Evolutionary conservation across 208 protist species (phyloP), one percentile per base, ranked within the genome.

Genomic region (Crithidia sp.): DNA sequence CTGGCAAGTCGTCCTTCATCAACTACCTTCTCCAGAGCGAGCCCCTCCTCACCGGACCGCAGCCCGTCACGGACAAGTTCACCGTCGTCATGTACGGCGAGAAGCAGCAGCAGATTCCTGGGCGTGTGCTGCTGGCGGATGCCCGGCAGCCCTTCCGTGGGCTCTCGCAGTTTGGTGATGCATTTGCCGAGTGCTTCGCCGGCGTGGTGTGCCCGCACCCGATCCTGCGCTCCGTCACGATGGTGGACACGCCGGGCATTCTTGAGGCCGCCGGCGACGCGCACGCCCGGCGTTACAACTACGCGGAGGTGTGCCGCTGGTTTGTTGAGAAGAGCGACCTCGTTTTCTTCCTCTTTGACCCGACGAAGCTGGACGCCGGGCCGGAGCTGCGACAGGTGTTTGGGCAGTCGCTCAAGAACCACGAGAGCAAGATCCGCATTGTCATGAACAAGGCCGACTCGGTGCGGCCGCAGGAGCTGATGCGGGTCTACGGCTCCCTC

Each of bases 401-500:
- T 70, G 80, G 80, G 59, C 56, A 86, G 50, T 79, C 90, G 37
- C 81, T 98, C 14, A 57, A 73, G 17, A 92, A 96, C 36, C 76
- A 98, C 19, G 97, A 99, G 74, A 93, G 97, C 74, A 99, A 99
- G 80, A 92, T 99, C 44, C 89, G 97, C 62, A 89, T 99, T 47
- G 87, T 99, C 17, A 89, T 99, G 50, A 99, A 99, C 85, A 99
- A 99, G 85, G 95, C 98, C 2, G 98, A 99, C 83, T 88, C 82
- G 44, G 86, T 99, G 50, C 83, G 71, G 54, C 75, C 89, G 58
- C 96, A 99, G 82, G 94, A 99, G 84, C 91, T 99, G 12, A 92
- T 99, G 89, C 82, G 98, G 28, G 97, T 99, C 14, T 99, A 98
- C 78, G 98, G 98, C 37, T 95, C 97, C 3, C 83, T 99, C 8